Base-by-base conservation (phyloP, 768 basidiomycete genomes). In the Auriscalpium orientale region DNA sequence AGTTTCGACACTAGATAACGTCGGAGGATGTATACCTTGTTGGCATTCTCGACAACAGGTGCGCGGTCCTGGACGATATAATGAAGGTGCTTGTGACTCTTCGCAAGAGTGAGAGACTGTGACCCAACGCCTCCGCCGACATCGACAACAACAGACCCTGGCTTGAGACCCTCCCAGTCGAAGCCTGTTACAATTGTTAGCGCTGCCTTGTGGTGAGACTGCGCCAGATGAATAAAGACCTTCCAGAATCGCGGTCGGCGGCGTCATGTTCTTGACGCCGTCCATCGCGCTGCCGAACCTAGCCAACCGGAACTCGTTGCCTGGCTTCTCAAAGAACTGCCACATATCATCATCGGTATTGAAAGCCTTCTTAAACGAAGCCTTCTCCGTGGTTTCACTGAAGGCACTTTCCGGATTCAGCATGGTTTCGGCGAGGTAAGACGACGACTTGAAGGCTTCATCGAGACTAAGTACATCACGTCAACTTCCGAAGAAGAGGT, bases 221-320 rank as follows among this genome's bases (percentile, higher is more conserved):
- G 28, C 28, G 28, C 28, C 28, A 28, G 4, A 28, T 28, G 28
- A 5, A 4, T 5, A 28, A 12, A 20, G n/a, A 51, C 55, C 55
- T 13, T 45, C 43, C 1, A 56, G 33, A 9, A 56, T 56, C 9
- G 37, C 55, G 35, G 35, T 20, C 1, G 45, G 56, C 8, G 20
- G 46, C 15, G 46, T 16, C 46, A 58, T 22, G n/a, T 55, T 43
- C 38, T 60, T 52, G 1, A 67, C 45, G n/a, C 67, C 67, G 34
- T 62, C 55, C 68, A 75, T 74, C 9, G 65, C 73, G 4, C 66
- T 57, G 1, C 59, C 63, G 49, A 75, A 74, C 1, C 72, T 67
- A 2, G 58, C 55, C 12, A 64, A 56, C 12, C 62, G 46, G 4
- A 22, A 51, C 35, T 59, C 49, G 51, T 71, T 64, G 34, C 51